Conservation (phyloP, 257 asterid species). For the Fraxinus anomala region DNA sequence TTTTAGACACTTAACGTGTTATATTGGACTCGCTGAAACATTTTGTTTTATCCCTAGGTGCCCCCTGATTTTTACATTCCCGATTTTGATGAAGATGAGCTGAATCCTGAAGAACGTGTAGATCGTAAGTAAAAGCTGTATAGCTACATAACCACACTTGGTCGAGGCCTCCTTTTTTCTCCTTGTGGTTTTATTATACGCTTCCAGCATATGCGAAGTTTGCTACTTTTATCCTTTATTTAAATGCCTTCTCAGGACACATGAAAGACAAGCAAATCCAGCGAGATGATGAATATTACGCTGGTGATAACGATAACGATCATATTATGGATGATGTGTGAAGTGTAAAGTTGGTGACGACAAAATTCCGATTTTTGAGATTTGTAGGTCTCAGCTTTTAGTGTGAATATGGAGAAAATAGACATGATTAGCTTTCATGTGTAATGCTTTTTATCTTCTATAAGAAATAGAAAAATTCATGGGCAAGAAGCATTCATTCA, state of each 20-base stretch:
- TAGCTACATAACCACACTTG: constrained; percentile 7
- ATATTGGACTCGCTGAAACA: constrained; percentile 14
- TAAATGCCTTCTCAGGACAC: constrained; percentile 52
- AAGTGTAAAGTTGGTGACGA: constrained; percentile 13
- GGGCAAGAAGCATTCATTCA: not conserved
- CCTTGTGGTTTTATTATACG: not conserved
- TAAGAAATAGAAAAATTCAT: constrained; percentile 5
- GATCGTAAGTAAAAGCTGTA: constrained; percentile 60
- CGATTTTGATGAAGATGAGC: constrained; percentile 85
- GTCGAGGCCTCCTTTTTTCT: not conserved
- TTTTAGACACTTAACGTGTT: not conserved
- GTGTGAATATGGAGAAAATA: constrained; percentile 34
- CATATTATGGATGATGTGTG: constrained; percentile 64
- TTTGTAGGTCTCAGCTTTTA: constrained; percentile 12
- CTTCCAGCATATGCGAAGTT: not conserved
- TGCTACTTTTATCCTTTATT: constrained; percentile 1
- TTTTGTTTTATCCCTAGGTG: constrained; percentile 49
- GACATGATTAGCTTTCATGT: constrained; percentile 12
- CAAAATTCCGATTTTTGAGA: not conserved
- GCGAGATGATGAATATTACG: constrained; percentile 95
- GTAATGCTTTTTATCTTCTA: constrained; percentile 20
- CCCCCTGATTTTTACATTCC: constrained; percentile 97
- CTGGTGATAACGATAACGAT: constrained; percentile 90
- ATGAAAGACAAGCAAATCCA: constrained; percentile 88
- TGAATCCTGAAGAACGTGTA: constrained; percentile 84